Evolutionary conservation across 306 rosid genomes (phyloP).

Genomic region (Quercus aquifolioides): DNA sequence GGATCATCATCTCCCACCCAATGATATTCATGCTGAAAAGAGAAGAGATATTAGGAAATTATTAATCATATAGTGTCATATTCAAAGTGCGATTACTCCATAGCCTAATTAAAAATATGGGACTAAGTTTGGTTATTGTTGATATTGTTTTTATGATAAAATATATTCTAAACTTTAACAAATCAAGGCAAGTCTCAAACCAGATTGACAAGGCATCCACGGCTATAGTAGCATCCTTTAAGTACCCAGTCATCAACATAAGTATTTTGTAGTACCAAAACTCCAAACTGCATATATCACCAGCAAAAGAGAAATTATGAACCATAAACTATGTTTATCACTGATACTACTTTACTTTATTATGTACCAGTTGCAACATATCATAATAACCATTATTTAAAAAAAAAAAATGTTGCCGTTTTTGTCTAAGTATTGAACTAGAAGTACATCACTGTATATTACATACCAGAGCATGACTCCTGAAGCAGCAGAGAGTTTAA

Average conservation of each 20-base stretch:
- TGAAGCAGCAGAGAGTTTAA: constrained; percentile 65
- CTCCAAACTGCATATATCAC: constrained; percentile 53
- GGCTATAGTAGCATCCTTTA: constrained; percentile 57
- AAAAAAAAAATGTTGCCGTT: not conserved
- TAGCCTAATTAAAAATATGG: no score
- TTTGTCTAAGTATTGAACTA: no score
- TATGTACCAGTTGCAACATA: no score
- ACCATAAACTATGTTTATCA: no score
- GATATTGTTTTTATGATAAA: not conserved
- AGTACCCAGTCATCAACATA: constrained; percentile 71
- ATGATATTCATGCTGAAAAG: constrained; percentile 68
- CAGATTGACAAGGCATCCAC: constrained; percentile 79
- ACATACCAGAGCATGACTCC: constrained; percentile 77
- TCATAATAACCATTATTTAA: no score
- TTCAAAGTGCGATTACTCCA: no score
- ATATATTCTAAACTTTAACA: not conserved
- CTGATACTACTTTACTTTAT: no score
- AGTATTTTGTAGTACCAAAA: constrained; percentile 78
- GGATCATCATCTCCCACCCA: constrained; percentile 79
- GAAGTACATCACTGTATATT: no score
- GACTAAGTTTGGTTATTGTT: no score
- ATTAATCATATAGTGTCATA: no score
- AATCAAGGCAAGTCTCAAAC: constrained; percentile 15
- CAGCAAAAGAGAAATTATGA: not conserved
- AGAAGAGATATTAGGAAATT: not conserved